Evolutionary conservation across 1,284 basidiomycete species (phyloP).

Genomic region (Boletus sp.): DNA sequence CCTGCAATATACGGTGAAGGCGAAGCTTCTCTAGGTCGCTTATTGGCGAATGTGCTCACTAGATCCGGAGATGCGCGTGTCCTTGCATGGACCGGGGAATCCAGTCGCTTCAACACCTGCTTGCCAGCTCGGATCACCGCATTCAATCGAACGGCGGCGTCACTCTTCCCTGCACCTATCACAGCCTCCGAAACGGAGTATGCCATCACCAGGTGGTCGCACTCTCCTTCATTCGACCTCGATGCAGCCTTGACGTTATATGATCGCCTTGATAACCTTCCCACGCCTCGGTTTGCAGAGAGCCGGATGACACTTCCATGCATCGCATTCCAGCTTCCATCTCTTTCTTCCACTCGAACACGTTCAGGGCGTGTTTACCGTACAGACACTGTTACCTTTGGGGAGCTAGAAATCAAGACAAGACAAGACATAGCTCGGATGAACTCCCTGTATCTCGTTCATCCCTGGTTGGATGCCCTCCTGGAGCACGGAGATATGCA

Average conservation of each 20-base stretch:
- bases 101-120: not conserved
- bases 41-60: not conserved
- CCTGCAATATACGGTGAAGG: not conserved
- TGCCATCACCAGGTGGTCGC: not conserved
- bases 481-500: too few relatives aligned
- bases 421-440: not conserved
- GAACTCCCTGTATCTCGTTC: not conserved
- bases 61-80: not conserved
- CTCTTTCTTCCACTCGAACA: not conserved
- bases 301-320: not conserved
- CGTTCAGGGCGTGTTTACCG: not conserved
- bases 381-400: not conserved
- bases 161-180: not conserved
- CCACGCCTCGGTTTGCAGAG: not conserved
- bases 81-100: not conserved
- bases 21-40: not conserved
- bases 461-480: too few relatives aligned
- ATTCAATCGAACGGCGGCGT: not conserved
- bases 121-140: not conserved
- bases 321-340: not conserved
- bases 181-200: not conserved
- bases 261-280: not conserved
- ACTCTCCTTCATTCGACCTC: not conserved
- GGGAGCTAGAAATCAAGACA: not conserved
- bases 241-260: not conserved